Evolutionary conservation across 345 rosid species (phyloP).

Genomic region (Sisymbrium altissimum): DNA sequence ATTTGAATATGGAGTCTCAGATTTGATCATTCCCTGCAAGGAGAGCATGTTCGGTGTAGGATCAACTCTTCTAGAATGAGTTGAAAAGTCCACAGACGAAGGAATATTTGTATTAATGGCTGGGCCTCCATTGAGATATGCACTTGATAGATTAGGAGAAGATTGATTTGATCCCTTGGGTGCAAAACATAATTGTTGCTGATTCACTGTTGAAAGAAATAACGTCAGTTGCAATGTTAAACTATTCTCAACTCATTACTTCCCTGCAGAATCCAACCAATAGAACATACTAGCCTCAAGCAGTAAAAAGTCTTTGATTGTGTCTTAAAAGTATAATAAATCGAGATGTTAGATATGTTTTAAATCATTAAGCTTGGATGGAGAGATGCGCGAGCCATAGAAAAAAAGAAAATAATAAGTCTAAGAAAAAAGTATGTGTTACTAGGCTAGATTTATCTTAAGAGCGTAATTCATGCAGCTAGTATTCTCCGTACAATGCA

Average conservation of each 20-base stretch:
- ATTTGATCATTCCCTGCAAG: slow-evolving; percentile 63
- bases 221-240: slow-evolving; percentile 21
- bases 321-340: background rate
- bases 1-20: slow-evolving; percentile 62
- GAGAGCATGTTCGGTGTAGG: slow-evolving; percentile 49
- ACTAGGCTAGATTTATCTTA: too few species aligned
- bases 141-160: slow-evolving; percentile 39
- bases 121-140: slow-evolving; percentile 58
- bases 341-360: background rate
- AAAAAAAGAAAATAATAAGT: too few species aligned
- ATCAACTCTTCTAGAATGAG: slow-evolving; percentile 54
- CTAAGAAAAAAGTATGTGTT: too few species aligned
- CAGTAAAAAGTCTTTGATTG: background rate
- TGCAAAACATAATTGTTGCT: slow-evolving; percentile 51
- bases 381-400: too few species aligned
- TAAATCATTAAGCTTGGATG: background rate
- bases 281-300: background rate
- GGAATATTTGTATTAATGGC: slow-evolving; percentile 49
- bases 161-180: slow-evolving; percentile 44
- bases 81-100: slow-evolving; percentile 51
- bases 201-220: slow-evolving; percentile 49
- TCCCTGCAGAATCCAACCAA: background rate
- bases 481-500: background rate
- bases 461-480: background rate
- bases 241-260: background rate